Percentiles rank a stretch among this genome's conserved stretches.
Conservation (phyloP, 345 rosid genomes). For the Lagerstroemia speciosa region DNA sequence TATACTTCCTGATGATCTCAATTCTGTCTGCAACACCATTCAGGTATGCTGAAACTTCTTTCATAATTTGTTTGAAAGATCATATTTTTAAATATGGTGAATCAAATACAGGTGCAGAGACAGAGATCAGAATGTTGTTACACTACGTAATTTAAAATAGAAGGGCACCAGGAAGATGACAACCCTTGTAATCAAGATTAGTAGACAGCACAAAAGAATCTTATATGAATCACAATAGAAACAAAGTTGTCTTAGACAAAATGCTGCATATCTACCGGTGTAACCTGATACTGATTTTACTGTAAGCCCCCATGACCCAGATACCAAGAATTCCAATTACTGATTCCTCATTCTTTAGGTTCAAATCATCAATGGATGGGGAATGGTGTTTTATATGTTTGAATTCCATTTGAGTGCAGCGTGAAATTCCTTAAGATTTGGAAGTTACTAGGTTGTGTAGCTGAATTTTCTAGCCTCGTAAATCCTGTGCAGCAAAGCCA, state of each 20-base stretch:
- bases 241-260: neutral
- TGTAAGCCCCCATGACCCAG: neutral
- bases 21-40: constrained; percentile 90
- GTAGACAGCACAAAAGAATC: neutral
- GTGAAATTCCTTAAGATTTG: neutral
- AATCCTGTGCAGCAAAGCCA: neutral
- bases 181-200: neutral
- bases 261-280: neutral
- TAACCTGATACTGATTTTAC: neutral
- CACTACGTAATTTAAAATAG: neutral
- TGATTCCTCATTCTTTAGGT: neutral
- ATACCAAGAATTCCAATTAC: neutral
- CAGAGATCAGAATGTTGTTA: neutral
- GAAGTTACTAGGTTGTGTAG: neutral
- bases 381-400: neutral
- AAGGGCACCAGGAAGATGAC: neutral
- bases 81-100: neutral
- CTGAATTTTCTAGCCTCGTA: neutral
- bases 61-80: neutral
- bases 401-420: neutral
- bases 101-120: neutral
- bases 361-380: neutral
- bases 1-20: constrained; percentile 89
- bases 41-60: constrained; percentile 42
- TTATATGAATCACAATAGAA: neutral